phyloP scores from a whole-genome alignment of 495 filamentous ascomycete species.

The Penicillium soppii region DNA sequence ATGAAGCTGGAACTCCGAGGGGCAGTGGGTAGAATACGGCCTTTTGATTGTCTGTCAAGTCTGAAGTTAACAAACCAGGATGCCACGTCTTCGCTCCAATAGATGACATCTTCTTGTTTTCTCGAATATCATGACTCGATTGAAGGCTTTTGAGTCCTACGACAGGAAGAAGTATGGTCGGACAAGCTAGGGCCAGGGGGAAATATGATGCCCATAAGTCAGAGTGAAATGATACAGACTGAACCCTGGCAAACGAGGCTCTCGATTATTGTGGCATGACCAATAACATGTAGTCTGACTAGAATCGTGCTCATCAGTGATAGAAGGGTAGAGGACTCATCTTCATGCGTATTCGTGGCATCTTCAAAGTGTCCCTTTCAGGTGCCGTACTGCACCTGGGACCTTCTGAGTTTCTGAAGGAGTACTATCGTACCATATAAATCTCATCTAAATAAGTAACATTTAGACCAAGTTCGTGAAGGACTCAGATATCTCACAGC shows the following conservation, averaged over 20 bases:
- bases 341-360: not conserved
- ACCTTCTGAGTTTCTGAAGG: not conserved
- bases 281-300: not conserved
- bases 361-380: not conserved
- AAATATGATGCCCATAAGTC: constrained; percentile 1
- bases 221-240: constrained; percentile 1
- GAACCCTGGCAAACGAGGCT: not conserved
- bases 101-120: not conserved
- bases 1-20: not conserved
- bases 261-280: constrained; percentile 2
- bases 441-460: constrained; percentile 4
- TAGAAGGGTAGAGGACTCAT: not conserved
- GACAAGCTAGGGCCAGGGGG: not conserved
- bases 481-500: not conserved
- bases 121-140: not conserved
- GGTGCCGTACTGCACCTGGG: not conserved
- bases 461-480: not conserved
- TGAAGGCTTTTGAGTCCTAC: constrained; percentile 1
- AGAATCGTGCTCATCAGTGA: not conserved
- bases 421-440: not conserved
- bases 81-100: not conserved
- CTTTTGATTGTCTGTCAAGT: constrained; percentile 2
- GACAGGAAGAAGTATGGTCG: constrained; percentile 1
- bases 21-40: not conserved
- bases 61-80: constrained; percentile 2